Conservation (phyloP, 352 stramenopile genomes). For the Globisporangium uncinulatum region DNA sequence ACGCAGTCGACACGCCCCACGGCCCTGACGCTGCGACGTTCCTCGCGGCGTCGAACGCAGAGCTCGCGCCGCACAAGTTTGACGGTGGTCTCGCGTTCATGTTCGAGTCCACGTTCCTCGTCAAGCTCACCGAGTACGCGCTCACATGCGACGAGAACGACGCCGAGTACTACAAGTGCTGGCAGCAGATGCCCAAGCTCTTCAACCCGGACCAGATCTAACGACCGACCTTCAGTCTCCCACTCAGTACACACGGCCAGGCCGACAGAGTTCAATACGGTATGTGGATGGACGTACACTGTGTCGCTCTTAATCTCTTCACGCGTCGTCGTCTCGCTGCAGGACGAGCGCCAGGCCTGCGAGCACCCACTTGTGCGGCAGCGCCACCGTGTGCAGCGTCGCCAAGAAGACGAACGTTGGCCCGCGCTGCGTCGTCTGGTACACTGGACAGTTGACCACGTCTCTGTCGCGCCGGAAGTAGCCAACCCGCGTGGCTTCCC, state of each 20-base stretch:
- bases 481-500: slow-evolving; percentile 93
- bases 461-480: slow-evolving; percentile 87
- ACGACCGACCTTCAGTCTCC: neutral
- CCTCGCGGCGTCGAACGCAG: slow-evolving; percentile 75
- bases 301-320: neutral
- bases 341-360: slow-evolving; percentile 91
- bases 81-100: slow-evolving; percentile 95
- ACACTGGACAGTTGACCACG: slow-evolving; percentile 95
- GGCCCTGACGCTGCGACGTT: slow-evolving; percentile 93
- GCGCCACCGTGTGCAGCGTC: slow-evolving; percentile 84
- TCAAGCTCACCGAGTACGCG: slow-evolving; percentile 88
- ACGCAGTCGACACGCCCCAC: slow-evolving; percentile 88
- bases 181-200: slow-evolving; percentile 89
- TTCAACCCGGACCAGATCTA: slow-evolving; percentile 53
- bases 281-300: neutral
- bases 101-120: slow-evolving; percentile 94
- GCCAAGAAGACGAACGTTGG: slow-evolving; percentile 97
- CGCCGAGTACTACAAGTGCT: slow-evolving; percentile 91
- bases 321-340: slow-evolving; percentile 73
- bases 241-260: no score
- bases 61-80: slow-evolving; percentile 88
- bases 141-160: slow-evolving; percentile 87
- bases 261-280: no score
- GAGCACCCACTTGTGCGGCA: slow-evolving; percentile 90
- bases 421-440: slow-evolving; percentile 93